A percentile compares a stretch with the other conserved stretches of the same genome.
Conservation (phyloP, 2,329 filamentous ascomycete species). For the Blastomyces silverae region DNA sequence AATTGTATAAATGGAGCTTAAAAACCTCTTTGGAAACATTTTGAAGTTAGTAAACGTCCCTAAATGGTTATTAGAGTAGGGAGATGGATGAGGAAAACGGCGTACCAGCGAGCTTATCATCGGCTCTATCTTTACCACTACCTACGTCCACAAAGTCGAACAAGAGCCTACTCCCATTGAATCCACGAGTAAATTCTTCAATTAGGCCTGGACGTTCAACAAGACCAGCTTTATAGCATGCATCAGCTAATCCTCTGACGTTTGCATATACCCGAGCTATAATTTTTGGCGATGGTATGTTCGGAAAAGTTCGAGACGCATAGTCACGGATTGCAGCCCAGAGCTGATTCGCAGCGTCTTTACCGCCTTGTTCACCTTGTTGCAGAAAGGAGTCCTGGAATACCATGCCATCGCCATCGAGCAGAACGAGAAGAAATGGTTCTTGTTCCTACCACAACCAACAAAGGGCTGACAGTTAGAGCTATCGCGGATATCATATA, state of each 20-base stretch:
- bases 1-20: slow-evolving; percentile 50
- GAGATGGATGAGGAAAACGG: slow-evolving; percentile 12
- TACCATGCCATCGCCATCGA: slow-evolving; percentile 52
- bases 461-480: slow-evolving; percentile 16
- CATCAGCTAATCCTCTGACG: slow-evolving; percentile 45
- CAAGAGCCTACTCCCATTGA: slow-evolving; percentile 46
- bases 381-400: slow-evolving; percentile 48
- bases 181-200: slow-evolving; percentile 51
- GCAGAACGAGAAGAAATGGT: slow-evolving; percentile 49
- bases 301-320: slow-evolving; percentile 36
- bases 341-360: slow-evolving; percentile 47
- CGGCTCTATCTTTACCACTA: slow-evolving; percentile 39
- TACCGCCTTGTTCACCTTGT: slow-evolving; percentile 48
- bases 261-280: slow-evolving; percentile 51
- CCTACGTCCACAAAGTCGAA: slow-evolving; percentile 49
- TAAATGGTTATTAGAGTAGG: neutral
- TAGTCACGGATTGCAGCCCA: slow-evolving; percentile 41
- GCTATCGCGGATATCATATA: neutral
- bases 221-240: slow-evolving; percentile 43
- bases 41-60: neutral
- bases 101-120: slow-evolving; percentile 45
- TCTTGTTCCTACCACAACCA: slow-evolving; percentile 42
- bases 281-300: slow-evolving; percentile 44
- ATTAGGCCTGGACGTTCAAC: slow-evolving; percentile 39
- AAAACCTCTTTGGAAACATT: slow-evolving; percentile 43